Conservation (phyloP, 164 flowering plant species). For the Annona squamosa region DNA sequence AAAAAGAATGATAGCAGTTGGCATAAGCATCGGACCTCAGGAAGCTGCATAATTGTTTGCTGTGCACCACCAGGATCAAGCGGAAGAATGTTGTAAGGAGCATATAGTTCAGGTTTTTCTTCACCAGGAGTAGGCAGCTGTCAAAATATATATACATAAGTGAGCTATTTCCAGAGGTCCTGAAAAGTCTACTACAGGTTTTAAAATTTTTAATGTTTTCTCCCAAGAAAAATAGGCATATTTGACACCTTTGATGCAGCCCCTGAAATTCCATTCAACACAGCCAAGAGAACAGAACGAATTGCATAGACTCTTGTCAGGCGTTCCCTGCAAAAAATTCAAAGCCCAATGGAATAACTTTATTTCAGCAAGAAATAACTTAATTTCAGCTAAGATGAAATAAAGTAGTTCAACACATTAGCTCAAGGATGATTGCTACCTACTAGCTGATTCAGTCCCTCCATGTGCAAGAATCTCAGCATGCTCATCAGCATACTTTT, state of each 20-base stretch:
- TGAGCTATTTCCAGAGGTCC: background rate
- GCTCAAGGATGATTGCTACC: constrained; percentile 29
- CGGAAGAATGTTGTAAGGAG: constrained; percentile 83
- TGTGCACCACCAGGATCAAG: constrained; percentile 69
- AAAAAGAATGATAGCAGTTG: background rate
- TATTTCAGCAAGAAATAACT: background rate
- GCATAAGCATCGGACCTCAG: constrained; percentile 53
- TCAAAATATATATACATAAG: background rate
- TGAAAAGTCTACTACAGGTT: background rate
- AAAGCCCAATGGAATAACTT: background rate
- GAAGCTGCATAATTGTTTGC: constrained; percentile 80
- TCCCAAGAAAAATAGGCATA: background rate
- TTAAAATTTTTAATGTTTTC: background rate
- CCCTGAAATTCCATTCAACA: constrained; percentile 45
- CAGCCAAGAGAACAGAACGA: constrained; percentile 71
- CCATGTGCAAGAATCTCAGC: constrained; percentile 40
- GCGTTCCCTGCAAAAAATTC: constrained; percentile 39
- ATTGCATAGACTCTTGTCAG: constrained; percentile 50
- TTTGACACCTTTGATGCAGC: constrained; percentile 48
- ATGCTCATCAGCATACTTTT: constrained; percentile 48
- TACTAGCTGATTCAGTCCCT: constrained; percentile 36
- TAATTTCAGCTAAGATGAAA: background rate
- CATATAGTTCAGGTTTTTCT: constrained; percentile 36
- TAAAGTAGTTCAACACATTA: background rate
- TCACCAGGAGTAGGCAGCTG: background rate